These are phyloP conservation scores for Termitomyces sp. DNA, from an alignment of 768 basidiomycete species.

Conservation along the genomic window DNA sequence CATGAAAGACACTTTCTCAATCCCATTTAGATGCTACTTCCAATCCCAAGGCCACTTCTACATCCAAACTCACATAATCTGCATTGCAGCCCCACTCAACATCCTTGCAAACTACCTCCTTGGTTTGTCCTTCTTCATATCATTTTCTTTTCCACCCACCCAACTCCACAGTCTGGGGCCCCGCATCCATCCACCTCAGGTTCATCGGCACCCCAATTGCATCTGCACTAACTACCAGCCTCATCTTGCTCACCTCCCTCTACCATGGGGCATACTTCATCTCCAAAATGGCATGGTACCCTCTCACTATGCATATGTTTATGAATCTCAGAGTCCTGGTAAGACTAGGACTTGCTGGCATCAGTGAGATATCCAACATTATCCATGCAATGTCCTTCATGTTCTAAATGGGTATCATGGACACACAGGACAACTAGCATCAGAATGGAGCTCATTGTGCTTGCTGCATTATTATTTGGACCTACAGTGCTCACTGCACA, in stretches of 20 bases:
- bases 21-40: slow-evolving; percentile 53
- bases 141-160: neutral
- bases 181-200: slow-evolving; percentile 69
- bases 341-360: slow-evolving; percentile 76
- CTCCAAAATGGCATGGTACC: slow-evolving; percentile 77
- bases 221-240: slow-evolving; percentile 73
- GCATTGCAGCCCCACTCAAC: too few species aligned
- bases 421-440: slow-evolving; percentile 61
- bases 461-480: slow-evolving; percentile 42
- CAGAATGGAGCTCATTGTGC: slow-evolving; percentile 83
- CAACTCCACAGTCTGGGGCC: slow-evolving; percentile 70
- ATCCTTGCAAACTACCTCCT: slow-evolving; percentile 63
- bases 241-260: too few species aligned
- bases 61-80: slow-evolving; percentile 70
- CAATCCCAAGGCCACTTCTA: slow-evolving; percentile 87
- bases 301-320: slow-evolving; percentile 60
- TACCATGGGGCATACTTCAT: slow-evolving; percentile 40
- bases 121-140: neutral
- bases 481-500: neutral
- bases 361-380: slow-evolving; percentile 37
- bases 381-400: too few species aligned
- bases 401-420: too few species aligned
- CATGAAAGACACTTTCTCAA: too few species aligned
- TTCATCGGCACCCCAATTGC: slow-evolving; percentile 92
- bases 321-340: slow-evolving; percentile 62